phyloP scores from a whole-genome alignment of 129 eudicot species.

The Flaveria trinervia region DNA sequence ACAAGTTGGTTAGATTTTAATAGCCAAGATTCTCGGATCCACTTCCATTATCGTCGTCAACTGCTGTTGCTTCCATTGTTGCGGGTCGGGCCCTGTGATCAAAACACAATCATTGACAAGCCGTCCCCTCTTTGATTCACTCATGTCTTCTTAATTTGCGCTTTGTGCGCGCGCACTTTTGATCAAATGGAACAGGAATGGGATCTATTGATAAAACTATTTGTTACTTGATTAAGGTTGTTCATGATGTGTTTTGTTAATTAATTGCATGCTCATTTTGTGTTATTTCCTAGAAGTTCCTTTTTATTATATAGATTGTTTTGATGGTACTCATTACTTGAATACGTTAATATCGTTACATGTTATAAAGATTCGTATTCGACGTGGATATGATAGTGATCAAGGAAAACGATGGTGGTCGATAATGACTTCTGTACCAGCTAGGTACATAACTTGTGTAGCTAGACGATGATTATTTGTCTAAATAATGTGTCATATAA shows the following conservation, averaged over 20 bases:
- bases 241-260: background rate
- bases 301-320: background rate
- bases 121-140: conserved; percentile 6
- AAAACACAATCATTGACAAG: conserved; percentile 34
- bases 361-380: too few species aligned
- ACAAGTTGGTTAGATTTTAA: conserved; percentile 33
- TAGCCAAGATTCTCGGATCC: conserved; percentile 52
- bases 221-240: background rate
- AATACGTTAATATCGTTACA: background rate
- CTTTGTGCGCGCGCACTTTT: conserved; percentile 20
- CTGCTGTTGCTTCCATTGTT: conserved; percentile 37
- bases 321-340: background rate
- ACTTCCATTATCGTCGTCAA: conserved; percentile 37
- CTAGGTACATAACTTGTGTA: background rate
- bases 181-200: conserved; percentile 1
- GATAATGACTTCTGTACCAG: background rate
- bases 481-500: background rate
- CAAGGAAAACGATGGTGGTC: background rate
- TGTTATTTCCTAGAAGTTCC: background rate
- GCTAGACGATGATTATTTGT: background rate
- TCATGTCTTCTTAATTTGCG: conserved; percentile 11
- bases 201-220: background rate
- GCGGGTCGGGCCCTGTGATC: conserved; percentile 35
- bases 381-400: background rate
- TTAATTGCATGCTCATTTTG: background rate